These are phyloP conservation scores for Alternaria burnsii DNA, from an alignment of 2,329 filamentous ascomycete genomes.

Conservation along the genomic window DNA sequence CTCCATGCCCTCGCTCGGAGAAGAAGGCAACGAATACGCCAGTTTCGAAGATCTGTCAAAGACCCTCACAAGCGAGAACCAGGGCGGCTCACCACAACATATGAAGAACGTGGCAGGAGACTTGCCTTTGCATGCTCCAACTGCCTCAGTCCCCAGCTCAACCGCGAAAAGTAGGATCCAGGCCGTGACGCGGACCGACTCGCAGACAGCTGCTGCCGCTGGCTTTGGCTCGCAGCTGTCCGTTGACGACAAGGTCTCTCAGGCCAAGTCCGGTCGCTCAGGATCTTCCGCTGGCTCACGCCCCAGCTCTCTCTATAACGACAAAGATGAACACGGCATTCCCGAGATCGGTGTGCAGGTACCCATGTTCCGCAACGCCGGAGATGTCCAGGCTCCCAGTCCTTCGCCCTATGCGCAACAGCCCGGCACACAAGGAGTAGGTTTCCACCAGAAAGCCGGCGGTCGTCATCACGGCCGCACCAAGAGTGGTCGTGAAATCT, in stretches of 20 bases:
- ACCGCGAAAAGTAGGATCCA: slow-evolving; percentile 86
- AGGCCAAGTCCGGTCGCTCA: slow-evolving; percentile 39
- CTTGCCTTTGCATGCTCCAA: slow-evolving; percentile 87
- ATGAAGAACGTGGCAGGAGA: slow-evolving; percentile 81
- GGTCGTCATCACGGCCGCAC: slow-evolving; percentile 70
- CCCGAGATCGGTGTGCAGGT: slow-evolving; percentile 92
- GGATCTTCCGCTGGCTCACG: slow-evolving; percentile 54
- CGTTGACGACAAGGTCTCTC: slow-evolving; percentile 40
- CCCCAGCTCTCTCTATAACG: slow-evolving; percentile 63
- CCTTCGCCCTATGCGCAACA: slow-evolving; percentile 66
- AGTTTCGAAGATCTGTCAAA: slow-evolving; percentile 60
- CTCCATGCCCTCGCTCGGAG: slow-evolving; percentile 81
- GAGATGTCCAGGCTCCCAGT: slow-evolving; percentile 94
- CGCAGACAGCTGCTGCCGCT: slow-evolving; percentile 82
- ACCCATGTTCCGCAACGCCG: slow-evolving; percentile 90
- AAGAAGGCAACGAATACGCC: slow-evolving; percentile 90
- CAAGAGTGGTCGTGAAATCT: slow-evolving; percentile 74
- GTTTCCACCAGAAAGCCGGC: slow-evolving; percentile 61
- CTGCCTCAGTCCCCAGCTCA: slow-evolving; percentile 80
- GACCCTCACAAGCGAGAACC: slow-evolving; percentile 43
- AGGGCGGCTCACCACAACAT: slow-evolving; percentile 67
- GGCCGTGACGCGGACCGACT: slow-evolving; percentile 88
- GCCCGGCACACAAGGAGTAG: slow-evolving; percentile 55
- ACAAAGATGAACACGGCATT: slow-evolving; percentile 82
- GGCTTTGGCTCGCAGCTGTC: slow-evolving; percentile 74